These are phyloP conservation scores for Xylaria sp. DNA, from an alignment of 2,329 filamentous ascomycete species.

Conservation along the genomic window DNA sequence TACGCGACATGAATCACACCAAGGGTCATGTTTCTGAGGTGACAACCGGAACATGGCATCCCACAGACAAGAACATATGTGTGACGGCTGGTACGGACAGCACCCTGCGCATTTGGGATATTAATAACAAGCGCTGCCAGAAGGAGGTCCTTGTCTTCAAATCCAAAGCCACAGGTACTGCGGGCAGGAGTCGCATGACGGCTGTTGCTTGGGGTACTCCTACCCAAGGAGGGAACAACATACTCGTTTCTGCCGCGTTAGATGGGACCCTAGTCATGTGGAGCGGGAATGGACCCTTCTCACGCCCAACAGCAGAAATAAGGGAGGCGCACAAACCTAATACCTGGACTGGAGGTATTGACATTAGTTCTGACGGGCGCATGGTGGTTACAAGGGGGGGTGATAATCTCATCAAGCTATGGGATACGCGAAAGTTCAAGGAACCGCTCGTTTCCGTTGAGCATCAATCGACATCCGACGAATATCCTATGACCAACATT, in stretches of 20 bases:
- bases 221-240: constrained; percentile 77
- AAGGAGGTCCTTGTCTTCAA: constrained; percentile 97
- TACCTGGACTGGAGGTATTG: constrained; percentile 92
- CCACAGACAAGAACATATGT: constrained; percentile 82
- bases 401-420: constrained; percentile 92
- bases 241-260: constrained; percentile 83
- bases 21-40: constrained; percentile 96
- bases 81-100: constrained; percentile 95
- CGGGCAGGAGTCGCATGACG: constrained; percentile 93
- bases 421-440: constrained; percentile 97
- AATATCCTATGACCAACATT: constrained; percentile 88
- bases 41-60: constrained; percentile 90
- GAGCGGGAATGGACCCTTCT: constrained; percentile 86
- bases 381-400: constrained; percentile 91
- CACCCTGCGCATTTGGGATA: constrained; percentile 95
- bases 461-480: constrained; percentile 83
- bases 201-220: constrained; percentile 86
- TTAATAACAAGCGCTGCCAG: constrained; percentile 89
- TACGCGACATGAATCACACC: constrained; percentile 96
- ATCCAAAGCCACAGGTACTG: constrained; percentile 85
- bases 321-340: constrained; percentile 81
- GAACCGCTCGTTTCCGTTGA: constrained; percentile 81
- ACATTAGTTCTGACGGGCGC: constrained; percentile 89
- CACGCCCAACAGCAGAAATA: constrained; percentile 83
- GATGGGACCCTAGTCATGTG: constrained; percentile 95